Base-by-base conservation (phyloP, 2,329 filamentous ascomycete species). In the Diaporthe sp. region DNA sequence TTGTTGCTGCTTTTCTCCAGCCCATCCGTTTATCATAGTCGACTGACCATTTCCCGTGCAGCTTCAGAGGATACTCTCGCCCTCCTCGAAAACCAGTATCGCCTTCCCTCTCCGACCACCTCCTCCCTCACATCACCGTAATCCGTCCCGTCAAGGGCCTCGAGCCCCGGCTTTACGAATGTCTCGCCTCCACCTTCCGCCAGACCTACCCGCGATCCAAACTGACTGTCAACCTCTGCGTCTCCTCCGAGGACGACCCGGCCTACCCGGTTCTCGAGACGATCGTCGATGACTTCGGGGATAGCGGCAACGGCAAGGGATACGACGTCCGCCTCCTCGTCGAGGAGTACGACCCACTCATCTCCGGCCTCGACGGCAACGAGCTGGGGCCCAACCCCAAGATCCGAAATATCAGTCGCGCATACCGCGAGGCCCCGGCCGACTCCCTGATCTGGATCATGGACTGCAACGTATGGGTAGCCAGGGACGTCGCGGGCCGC, bases 401-500 rank as follows among this genome's bases (percentile, higher is more conserved):
- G 86, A 97, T 99, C 79, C 89, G 97, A 68, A 99, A 99, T 82
- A 95, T 98, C 88, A 98, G 96, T 82, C 91, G 95, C 57, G 96
- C 95, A 3, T 99, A 98, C 81, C 88, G 95, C 38, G 96, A 98
- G 81, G 95, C 95, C 2, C 92, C 93, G 77, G 93, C 94, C 1
- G 95, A 98, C 81, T 89, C 64, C 22, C 42, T 98, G 35, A 88
- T 99, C 30, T 99, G 97, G 97, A 92, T 98, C 68, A 90, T 97
- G 28, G 97, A 99, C 84, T 98, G 96, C 86, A 99, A 99, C 80
- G 92, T 99, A 69, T 99, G 97, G 97, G 89, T 98, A 47, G 91
- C 91, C 8, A 91, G 87, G 57, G 94, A 94, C 15, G 94, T 95
- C 0, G 91, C 94, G 64, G 95, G 94, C 0, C 91, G 96, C 72